These are phyloP conservation scores for Tolypocladium ovalisporum DNA, from an alignment of 2,329 filamentous ascomycete species.

Conservation along the genomic window DNA sequence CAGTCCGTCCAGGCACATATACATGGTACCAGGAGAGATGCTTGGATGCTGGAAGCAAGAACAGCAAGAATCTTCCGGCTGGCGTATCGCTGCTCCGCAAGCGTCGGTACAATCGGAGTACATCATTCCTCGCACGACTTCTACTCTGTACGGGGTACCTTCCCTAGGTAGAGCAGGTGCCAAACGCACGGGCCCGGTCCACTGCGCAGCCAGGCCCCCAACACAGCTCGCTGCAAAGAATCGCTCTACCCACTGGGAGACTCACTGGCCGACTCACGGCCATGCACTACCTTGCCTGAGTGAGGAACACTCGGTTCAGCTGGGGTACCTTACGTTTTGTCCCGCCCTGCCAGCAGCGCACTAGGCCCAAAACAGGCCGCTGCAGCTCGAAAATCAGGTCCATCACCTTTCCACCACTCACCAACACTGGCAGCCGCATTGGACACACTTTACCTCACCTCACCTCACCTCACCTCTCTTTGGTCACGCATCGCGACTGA, in stretches of 20 bases:
- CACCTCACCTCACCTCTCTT: constrained; percentile 1
- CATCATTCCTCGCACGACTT: too few relatives aligned
- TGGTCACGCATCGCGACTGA: constrained; percentile 7
- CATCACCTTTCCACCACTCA: constrained; percentile 15
- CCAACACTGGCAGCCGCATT: constrained; percentile 16
- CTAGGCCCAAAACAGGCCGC: constrained; percentile 22
- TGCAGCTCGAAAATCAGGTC: constrained; percentile 18
- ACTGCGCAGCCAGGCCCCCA: neutral
- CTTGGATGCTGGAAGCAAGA: too few relatives aligned
- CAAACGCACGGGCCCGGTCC: neutral
- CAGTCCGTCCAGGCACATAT: too few relatives aligned
- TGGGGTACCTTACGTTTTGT: neutral
- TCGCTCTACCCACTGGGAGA: neutral
- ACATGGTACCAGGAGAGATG: too few relatives aligned
- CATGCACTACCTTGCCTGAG: neutral
- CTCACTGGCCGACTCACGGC: neutral
- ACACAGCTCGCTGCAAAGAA: neutral
- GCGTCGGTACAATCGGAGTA: too few relatives aligned
- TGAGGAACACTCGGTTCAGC: neutral
- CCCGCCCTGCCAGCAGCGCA: constrained; percentile 8
- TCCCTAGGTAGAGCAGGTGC: neutral
- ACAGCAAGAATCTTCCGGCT: too few relatives aligned
- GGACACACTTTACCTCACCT: constrained; percentile 6
- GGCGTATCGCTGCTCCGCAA: too few relatives aligned
- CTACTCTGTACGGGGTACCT: too few relatives aligned